phyloP scores from a whole-genome alignment of 1,139 yeast species.

The Kodamaea sp. region DNA sequence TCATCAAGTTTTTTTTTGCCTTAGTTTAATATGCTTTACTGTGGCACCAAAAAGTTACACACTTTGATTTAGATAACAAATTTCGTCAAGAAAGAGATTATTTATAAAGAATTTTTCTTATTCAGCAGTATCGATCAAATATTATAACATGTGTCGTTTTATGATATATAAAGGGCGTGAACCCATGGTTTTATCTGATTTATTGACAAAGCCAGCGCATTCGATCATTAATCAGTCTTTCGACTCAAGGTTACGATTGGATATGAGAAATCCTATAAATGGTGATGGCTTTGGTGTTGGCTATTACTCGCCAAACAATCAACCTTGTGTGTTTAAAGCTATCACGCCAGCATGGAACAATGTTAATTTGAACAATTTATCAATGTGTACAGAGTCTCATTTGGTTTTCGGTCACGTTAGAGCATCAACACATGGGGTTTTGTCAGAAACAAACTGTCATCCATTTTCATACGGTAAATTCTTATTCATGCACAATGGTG shows the following conservation, averaged over 20 bases:
- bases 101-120: no score
- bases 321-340: slow-evolving; percentile 82
- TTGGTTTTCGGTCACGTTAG: slow-evolving; percentile 93
- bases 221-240: slow-evolving; percentile 95
- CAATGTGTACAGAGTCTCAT: slow-evolving; percentile 80
- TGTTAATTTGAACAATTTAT: slow-evolving; percentile 76
- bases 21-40: no score
- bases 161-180: slow-evolving; percentile 57
- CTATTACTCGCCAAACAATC: slow-evolving; percentile 64
- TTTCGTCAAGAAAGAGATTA: no score
- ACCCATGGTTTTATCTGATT: slow-evolving; percentile 78
- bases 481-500: slow-evolving; percentile 98
- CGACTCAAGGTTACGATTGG: slow-evolving; percentile 83
- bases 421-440: slow-evolving; percentile 92
- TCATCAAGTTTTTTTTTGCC: no score
- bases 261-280: slow-evolving; percentile 85
- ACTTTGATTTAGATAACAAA: no score
- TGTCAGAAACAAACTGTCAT: slow-evolving; percentile 93
- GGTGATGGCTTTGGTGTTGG: slow-evolving; percentile 99
- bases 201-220: slow-evolving; percentile 92
- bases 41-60: no score
- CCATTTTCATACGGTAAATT: slow-evolving; percentile 83
- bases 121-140: slow-evolving; percentile 18
- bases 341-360: slow-evolving; percentile 99
- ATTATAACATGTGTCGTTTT: slow-evolving; percentile 42